Evolutionary conservation across 495 filamentous ascomycete genomes (phyloP), one percentile per base, ranked within the genome.

Genomic region (Trichocladium antarcticum): DNA sequence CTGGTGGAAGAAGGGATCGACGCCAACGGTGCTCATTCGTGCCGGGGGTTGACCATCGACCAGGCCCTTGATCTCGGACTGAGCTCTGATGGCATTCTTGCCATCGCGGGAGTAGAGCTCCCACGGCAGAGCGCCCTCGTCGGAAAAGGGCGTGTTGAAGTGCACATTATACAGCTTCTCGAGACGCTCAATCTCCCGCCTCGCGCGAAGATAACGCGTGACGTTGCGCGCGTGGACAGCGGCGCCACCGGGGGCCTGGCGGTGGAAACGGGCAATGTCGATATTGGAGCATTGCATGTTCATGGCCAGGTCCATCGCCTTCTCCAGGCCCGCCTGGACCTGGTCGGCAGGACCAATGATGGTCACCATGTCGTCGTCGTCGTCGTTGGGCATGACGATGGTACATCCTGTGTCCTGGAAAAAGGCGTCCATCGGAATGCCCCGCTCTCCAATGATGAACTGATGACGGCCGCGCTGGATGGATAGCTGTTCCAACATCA

Each of bases 331-430:
- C 49, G 68, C 67, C 47, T 84, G 75, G 39, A 95, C 77, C 44
- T 77, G 74, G 37, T 87, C 76, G 7, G 77, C 62, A 19, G 84
- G 88, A 5, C 93, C 93, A 50, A 88, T 81, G 54, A 99, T 77
- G 28, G 84, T 89, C 20, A 94, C 74, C 46, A 76, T 80, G 52
- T 95, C 86, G 37, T 90, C 86, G 34, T 85, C 84, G 12, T 74
- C 76, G 34, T 73, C 69, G 24, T 74, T 79, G 24, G 93, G 89
- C 19, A 96, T 57, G 37, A 96, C 78, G 38, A 97, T 79, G 35
- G 84, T 75, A 66, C 93, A 99, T 42, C 90, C 92, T 39, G 90
- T 96, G 53, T 95, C 80, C 14, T 80, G 78, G 49, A 95, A 78
- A 70, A 99, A 90, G 37, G 94, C 76, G 42, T 95, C 81, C 37